Evolutionary conservation across 1,139 yeast genomes (phyloP), one percentile per base, ranked within the genome.

Genomic region (Suzukiozyma palmioleophila): DNA sequence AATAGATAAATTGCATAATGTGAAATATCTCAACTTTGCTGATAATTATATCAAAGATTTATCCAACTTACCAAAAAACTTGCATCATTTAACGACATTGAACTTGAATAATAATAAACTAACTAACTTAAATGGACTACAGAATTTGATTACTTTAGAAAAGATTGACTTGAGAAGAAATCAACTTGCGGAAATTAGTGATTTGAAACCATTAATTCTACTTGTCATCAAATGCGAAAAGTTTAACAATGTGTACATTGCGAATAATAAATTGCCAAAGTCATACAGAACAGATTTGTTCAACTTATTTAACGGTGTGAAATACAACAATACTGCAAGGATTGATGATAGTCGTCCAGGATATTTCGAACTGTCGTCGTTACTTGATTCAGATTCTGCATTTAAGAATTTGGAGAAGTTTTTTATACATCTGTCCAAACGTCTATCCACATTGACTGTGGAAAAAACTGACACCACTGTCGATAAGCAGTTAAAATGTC

Each of bases 271-370:
- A 37, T 62, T 66, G 40, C 77, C 62, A 16, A 71, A 77, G 48
- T 70, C 67, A 24, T 76, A 73, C 47, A 54, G 84, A 43, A 66
- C 70, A 25, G 83, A 79, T 36, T 51, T 79, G 25, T 79, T 79
- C 56, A 77, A 79, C 52, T 52, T 73, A 43, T 56, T 69, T 44
- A 76, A 79, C 48, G 82, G 82, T 11, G 74, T 75, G 22, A 73
- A 69, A 40, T 73, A 68, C 43, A 62, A 64, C 30, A 77, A 75
- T 43, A 55, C 56, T 15, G 56, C 79, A 44, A 69, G 73, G 48
- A 72, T 80, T 37, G 85, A 80, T 52, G 85, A 81, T 40, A 75
- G 82, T 8, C 59, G 73, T 42, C 85, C 86, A 0, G 85, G 86
- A 1, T 73, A 80, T 43, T 75, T 80, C 54, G 86, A 80, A 56